phyloP scores from a whole-genome alignment of 495 filamentous ascomycete species.

The Mytilinidion resinicola region DNA sequence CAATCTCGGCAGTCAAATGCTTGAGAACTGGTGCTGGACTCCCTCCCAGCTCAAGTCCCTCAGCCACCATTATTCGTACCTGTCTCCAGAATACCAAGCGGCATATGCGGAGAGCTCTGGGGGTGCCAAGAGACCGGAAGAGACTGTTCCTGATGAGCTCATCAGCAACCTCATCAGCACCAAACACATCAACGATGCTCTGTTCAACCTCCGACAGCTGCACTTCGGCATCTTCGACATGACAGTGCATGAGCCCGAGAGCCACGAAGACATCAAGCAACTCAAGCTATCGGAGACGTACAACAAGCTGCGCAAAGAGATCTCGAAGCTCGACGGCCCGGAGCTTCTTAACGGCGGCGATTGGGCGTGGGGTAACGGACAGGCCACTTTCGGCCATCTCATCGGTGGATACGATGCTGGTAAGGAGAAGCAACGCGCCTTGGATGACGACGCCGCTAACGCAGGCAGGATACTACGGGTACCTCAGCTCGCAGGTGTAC shows the following conservation, averaged over 20 bases:
- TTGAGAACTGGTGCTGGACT: constrained; percentile 75
- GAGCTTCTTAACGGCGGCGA: constrained; percentile 48
- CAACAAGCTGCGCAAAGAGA: constrained; percentile 44
- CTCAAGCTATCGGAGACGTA: constrained; percentile 36
- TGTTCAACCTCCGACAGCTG: constrained; percentile 62
- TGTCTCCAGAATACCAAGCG: constrained; percentile 53
- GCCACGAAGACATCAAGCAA: constrained; percentile 32
- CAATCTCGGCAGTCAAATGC: constrained; percentile 48
- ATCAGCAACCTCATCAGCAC: constrained; percentile 57
- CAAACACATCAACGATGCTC: constrained; percentile 63
- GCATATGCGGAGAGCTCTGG: constrained; percentile 49
- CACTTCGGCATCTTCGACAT: constrained; percentile 64
- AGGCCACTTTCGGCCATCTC: constrained; percentile 66
- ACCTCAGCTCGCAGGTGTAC: constrained; percentile 62
- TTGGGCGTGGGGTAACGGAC: constrained; percentile 55
- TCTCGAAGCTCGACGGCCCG: constrained; percentile 59
- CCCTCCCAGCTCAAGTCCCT: constrained; percentile 60
- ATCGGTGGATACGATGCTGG: constrained; percentile 70
- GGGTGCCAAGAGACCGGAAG: constrained; percentile 38
- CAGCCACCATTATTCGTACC: constrained; percentile 58
- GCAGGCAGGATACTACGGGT: constrained; percentile 50
- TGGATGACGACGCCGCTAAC: background rate
- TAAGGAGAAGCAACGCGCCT: constrained; percentile 1
- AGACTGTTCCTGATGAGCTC: constrained; percentile 56
- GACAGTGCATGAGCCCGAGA: constrained; percentile 39